Evolutionary conservation across 257 asterid species (phyloP), one percentile per base, ranked within the genome.

Genomic region (Solanum virginianum): DNA sequence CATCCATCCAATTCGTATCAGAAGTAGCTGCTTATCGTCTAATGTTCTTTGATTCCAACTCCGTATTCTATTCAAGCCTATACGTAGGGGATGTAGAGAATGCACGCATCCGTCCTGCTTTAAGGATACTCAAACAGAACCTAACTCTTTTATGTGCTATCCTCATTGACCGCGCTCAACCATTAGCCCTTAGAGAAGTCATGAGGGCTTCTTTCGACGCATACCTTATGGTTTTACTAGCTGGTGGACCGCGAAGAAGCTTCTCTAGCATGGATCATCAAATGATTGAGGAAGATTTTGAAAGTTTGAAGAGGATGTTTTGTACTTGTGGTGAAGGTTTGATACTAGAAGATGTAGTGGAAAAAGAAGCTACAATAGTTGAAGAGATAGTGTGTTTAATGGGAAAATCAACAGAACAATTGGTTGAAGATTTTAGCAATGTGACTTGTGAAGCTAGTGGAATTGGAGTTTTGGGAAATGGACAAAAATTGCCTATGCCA

Each of bases 1-100:
- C 81, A 6, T 93, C 93, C 14, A 75, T 86, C 29, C 97, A 93
- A 22, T 95, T 93, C 41, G 97, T 96, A 2, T 90, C 98, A 1
- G 98, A 96, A 86, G 98, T 95, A 0, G 97, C 99, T 0, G 99
- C 99, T 12, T 96, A 94, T 63, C 94, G 99, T 41, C 88, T 96
- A 1, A 87, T 95, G 18, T 96, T 96, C 92, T 65, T 94, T 3
- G 99, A 96, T 86, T 92, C 98, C 0, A 94, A 86, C 89, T 86
- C 93, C 0, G 94, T 91, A 7, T 90, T 96, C 89, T 96, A 92
- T 15, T 88, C 92, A 0, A 90, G 91, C 84, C 86, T 96, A 1
- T 96, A 93, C 80, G 85, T 86, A 1, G 94, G 87, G 0, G 97
- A 92, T 2, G 97, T 96, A 1, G 66, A 84, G 3, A 91, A 85